phyloP scores from a whole-genome alignment of 2,329 filamentous ascomycete species.

The Fusarium staphyleae region DNA sequence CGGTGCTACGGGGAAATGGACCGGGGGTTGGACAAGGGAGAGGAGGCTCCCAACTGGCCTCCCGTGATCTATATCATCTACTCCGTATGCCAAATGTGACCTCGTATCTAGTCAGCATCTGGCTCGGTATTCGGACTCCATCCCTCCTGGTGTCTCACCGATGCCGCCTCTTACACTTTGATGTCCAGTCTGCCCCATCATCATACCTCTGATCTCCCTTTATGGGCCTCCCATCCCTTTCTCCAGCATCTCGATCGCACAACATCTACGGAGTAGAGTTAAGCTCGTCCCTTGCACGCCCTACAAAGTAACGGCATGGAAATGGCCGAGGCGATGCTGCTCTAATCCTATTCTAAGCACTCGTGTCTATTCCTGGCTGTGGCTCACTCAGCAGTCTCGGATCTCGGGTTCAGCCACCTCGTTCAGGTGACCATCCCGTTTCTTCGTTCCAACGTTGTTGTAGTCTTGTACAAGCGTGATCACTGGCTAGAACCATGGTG shows the following conservation, averaged over 20 bases:
- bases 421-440: conserved; percentile 22
- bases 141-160: conserved; percentile 18
- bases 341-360: neutral
- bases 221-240: conserved; percentile 20
- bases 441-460: neutral
- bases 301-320: neutral
- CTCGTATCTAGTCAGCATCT: conserved; percentile 22
- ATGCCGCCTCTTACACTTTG: conserved; percentile 30
- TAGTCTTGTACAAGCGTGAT: conserved; percentile 15
- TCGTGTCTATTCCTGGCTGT: conserved; percentile 30
- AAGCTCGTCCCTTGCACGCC: conserved; percentile 26
- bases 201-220: conserved; percentile 33
- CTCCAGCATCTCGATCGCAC: conserved; percentile 7
- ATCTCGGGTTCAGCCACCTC: conserved; percentile 25
- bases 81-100: neutral
- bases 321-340: conserved; percentile 9
- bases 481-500: no score
- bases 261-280: neutral
- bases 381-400: conserved; percentile 18
- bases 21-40: conserved; percentile 3
- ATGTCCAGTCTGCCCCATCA: conserved; percentile 26
- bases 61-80: conserved; percentile 6
- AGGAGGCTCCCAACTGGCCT: neutral
- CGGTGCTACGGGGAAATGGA: conserved; percentile 18
- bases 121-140: neutral